These are phyloP conservation scores for Mediolabrus comicus DNA, from an alignment of 108 stramenopile species.

Conservation along the genomic window DNA sequence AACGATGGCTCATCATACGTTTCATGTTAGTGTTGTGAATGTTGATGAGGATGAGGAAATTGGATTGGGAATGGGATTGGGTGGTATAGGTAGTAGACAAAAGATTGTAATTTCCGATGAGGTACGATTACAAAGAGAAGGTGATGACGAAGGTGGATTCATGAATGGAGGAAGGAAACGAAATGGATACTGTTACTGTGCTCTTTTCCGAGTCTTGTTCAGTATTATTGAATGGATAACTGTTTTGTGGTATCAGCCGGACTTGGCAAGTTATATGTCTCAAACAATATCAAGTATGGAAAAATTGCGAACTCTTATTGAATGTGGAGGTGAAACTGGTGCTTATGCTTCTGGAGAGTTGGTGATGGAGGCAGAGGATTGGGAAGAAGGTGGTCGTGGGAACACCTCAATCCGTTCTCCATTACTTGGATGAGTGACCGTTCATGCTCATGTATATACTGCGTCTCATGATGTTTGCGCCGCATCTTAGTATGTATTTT, in stretches of 20 bases:
- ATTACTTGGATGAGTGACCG: slow-evolving; percentile 26
- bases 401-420: slow-evolving; percentile 21
- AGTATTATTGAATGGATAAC: slow-evolving; percentile 25
- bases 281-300: slow-evolving; percentile 67
- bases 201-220: slow-evolving; percentile 27
- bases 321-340: slow-evolving; percentile 31
- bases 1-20: slow-evolving; percentile 59
- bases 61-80: no score
- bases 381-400: slow-evolving; percentile 8
- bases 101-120: slow-evolving; percentile 52
- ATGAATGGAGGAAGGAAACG: slow-evolving; percentile 25
- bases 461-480: no score
- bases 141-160: slow-evolving; percentile 22
- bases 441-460: background rate
- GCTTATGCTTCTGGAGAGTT: slow-evolving; percentile 18
- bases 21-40: slow-evolving; percentile 25
- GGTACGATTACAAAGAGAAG: slow-evolving; percentile 48
- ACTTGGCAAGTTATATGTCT: slow-evolving; percentile 56
- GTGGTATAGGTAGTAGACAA: no score
- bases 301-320: slow-evolving; percentile 54
- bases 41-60: slow-evolving; percentile 13
- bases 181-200: slow-evolving; percentile 39
- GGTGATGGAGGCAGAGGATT: slow-evolving; percentile 26
- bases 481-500: no score
- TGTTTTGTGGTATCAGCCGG: slow-evolving; percentile 38